Conservation (phyloP, 176 grass and related monocot species). For the Lolium rigidum region DNA sequence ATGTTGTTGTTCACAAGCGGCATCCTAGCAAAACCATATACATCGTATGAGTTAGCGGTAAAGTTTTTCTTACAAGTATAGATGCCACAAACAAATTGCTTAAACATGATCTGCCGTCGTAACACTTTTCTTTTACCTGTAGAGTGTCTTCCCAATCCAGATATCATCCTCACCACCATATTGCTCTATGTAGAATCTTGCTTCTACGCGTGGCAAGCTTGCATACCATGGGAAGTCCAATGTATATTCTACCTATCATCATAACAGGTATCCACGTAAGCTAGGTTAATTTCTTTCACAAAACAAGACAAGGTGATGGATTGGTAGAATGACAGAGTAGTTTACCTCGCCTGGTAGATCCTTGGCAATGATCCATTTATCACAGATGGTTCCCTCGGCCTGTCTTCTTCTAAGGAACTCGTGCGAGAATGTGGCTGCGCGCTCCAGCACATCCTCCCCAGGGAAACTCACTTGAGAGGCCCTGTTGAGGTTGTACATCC, state of each 20-base stretch:
- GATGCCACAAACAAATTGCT: background rate
- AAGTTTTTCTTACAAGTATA: background rate
- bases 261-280: too few species aligned
- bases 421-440: slow-evolving; percentile 52
- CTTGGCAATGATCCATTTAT: slow-evolving; percentile 78
- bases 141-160: slow-evolving; percentile 94
- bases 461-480: slow-evolving; percentile 61
- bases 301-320: too few species aligned
- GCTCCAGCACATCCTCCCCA: slow-evolving; percentile 55
- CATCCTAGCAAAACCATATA: slow-evolving; percentile 61
- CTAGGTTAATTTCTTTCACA: too few species aligned
- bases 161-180: slow-evolving; percentile 72
- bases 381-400: slow-evolving; percentile 33
- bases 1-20: slow-evolving; percentile 69
- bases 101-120: background rate
- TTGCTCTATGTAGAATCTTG: slow-evolving; percentile 73
- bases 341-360: slow-evolving; percentile 71
- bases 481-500: slow-evolving; percentile 86
- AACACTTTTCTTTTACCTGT: slow-evolving; percentile 51
- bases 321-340: too few species aligned
- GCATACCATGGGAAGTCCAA: slow-evolving; percentile 81
- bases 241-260: slow-evolving; percentile 67
- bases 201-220: slow-evolving; percentile 73
- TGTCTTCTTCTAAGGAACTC: slow-evolving; percentile 55
- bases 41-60: too few species aligned